Base-by-base conservation (phyloP, 371 early-diverging fungal species). In the Mortierella sp. region DNA sequence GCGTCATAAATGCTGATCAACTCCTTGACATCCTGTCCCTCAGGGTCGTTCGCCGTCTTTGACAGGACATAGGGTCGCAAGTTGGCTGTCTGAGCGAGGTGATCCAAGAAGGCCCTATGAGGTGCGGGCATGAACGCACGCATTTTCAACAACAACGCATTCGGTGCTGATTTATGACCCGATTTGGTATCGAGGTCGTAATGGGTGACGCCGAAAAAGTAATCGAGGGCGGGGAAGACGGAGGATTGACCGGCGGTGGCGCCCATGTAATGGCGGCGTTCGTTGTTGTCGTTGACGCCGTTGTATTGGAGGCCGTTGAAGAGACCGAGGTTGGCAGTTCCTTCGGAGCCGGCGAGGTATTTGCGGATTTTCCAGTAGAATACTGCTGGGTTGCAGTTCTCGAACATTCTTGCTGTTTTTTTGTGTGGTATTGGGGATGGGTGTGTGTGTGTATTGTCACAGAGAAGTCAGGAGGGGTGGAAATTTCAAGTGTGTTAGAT, bases 241-340 rank as follows among this genome's bases (percentile, higher is more conserved):
- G 98, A 93, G 44, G 95, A 95, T 82, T 98, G 98, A 0, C 97
- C 98, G 0, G 98, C 98, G 75, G 96, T 96, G 1, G 96, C 97
- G 32, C 98, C 98, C 70, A 93, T 83, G 29, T 91, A 78, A 41
- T 93, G 89, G 60, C 93, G 90, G 65, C 90, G 91, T 54, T 92
- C 93, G 46, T 93, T 89, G 35, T 75, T 76, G 76, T 95, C 92
- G 0, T 96, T 96, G 0, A 96, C 96, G 29, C 96, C 97, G 81
- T 95, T 96, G 89, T 95, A 98, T 21, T 96, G 91, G 16, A 97
- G 84, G 32, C 97, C 97, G 74, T 95, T 79, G 21, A 96, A 95
- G 70, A 97, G 83, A 3, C 96, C 96, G 11, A 94, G 92, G 55
- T 94, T 93, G 24, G 93, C 94, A 89, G 94, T 92, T 83, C 96